A percentile compares a stretch with the other conserved stretches of the same genome.
Evolutionary conservation across 1,139 yeast species (phyloP).

Genomic region (Scheffersomyces segobiensis): DNA sequence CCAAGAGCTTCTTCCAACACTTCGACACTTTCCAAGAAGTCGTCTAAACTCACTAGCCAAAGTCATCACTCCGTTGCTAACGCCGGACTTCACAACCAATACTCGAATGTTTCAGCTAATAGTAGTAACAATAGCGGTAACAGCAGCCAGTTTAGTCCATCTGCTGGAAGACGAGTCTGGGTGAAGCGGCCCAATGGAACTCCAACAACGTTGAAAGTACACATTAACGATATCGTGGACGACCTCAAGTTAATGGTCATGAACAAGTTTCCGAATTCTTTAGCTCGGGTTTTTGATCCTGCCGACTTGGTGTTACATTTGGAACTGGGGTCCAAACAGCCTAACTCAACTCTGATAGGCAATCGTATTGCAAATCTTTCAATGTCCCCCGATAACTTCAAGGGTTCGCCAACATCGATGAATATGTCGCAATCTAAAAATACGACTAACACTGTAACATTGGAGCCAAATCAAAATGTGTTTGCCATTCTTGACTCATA

Average conservation of each 20-base stretch:
- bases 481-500: conserved; percentile 59
- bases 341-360: neutral
- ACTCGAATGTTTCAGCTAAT: neutral
- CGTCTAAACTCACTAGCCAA: neutral
- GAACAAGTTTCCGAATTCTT: conserved; percentile 66
- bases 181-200: conserved; percentile 55
- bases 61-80: neutral
- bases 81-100: neutral
- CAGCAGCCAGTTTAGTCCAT: neutral
- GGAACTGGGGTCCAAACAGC: conserved; percentile 17
- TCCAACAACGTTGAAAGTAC: conserved; percentile 67
- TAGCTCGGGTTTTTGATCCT: conserved; percentile 65
- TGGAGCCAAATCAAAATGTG: conserved; percentile 68
- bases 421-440: conserved; percentile 17
- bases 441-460: conserved; percentile 5
- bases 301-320: conserved; percentile 58
- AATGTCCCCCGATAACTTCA: conserved; percentile 8
- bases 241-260: conserved; percentile 66
- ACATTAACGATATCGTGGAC: conserved; percentile 62
- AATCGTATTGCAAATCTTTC: conserved; percentile 2
- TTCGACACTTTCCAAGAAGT: neutral
- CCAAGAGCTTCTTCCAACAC: neutral
- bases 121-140: neutral
- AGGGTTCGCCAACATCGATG: conserved; percentile 2
- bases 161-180: conserved; percentile 54